Evolutionary conservation across 2,329 filamentous ascomycete species (phyloP).

Genomic region (Talaromyces piceae): DNA sequence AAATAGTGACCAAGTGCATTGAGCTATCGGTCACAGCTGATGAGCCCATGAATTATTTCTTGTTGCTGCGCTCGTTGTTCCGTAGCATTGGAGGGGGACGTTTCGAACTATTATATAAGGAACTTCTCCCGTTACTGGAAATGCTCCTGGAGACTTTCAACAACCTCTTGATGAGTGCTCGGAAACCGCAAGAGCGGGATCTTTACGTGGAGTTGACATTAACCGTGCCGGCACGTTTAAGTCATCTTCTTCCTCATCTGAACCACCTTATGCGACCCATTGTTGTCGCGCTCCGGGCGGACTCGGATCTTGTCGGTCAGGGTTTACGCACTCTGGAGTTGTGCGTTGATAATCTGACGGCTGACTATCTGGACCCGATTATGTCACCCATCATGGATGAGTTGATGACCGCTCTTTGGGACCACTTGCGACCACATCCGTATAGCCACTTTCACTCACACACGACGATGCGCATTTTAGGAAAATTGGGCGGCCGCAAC

Average conservation of each 20-base stretch:
- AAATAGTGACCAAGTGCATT: slow-evolving; percentile 95
- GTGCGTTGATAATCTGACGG: slow-evolving; percentile 95
- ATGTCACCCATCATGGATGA: slow-evolving; percentile 99
- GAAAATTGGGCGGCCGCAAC: slow-evolving; percentile 91
- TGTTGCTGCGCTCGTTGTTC: slow-evolving; percentile 85
- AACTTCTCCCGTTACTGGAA: slow-evolving; percentile 89
- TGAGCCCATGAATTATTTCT: slow-evolving; percentile 98
- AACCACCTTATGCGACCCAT: slow-evolving; percentile 96
- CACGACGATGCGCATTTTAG: slow-evolving; percentile 93
- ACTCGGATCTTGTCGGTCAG: slow-evolving; percentile 89
- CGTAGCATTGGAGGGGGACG: slow-evolving; percentile 93
- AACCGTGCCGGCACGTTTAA: slow-evolving; percentile 88
- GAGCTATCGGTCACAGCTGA: slow-evolving; percentile 91
- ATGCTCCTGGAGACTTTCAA: slow-evolving; percentile 98
- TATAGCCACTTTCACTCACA: slow-evolving; percentile 98
- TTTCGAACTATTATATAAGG: slow-evolving; percentile 97
- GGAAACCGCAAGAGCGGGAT: slow-evolving; percentile 84
- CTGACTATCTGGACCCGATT: slow-evolving; percentile 95
- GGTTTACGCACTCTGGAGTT: slow-evolving; percentile 88
- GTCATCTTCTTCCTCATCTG: slow-evolving; percentile 88
- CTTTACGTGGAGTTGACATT: slow-evolving; percentile 95
- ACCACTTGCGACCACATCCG: slow-evolving; percentile 85
- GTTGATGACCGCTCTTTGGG: slow-evolving; percentile 94
- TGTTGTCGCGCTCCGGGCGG: slow-evolving; percentile 87
- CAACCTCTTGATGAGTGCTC: slow-evolving; percentile 80